These are phyloP conservation scores for Rhodomyrtus psidioides DNA, from an alignment of 441 rosid species.

Conservation along the genomic window DNA sequence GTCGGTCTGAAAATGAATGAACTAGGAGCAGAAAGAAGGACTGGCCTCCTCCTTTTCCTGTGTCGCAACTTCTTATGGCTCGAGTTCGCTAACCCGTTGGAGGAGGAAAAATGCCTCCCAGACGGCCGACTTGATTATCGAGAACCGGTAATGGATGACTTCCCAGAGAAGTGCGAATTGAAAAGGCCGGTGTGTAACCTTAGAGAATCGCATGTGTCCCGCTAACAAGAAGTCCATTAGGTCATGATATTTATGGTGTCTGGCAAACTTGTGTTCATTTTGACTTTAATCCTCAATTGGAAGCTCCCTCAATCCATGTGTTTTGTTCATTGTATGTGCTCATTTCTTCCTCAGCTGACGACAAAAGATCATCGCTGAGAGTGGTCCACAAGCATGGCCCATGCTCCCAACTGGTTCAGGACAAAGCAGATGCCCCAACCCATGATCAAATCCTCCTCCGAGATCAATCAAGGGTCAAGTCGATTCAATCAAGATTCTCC, in stretches of 20 bases:
- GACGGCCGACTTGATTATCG: background rate
- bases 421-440: slow-evolving; percentile 15
- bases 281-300: background rate
- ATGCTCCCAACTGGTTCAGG: slow-evolving; percentile 27
- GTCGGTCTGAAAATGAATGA: background rate
- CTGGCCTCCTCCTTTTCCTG: background rate
- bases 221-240: background rate
- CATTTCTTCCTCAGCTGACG: slow-evolving; percentile 16
- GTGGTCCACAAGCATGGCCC: slow-evolving; percentile 72
- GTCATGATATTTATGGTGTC: background rate
- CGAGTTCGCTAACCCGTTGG: background rate
- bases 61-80: background rate
- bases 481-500: slow-evolving; percentile 37
- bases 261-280: background rate
- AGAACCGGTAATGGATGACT: background rate
- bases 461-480: slow-evolving; percentile 46
- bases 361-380: slow-evolving; percentile 28
- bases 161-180: background rate
- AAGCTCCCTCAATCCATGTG: background rate
- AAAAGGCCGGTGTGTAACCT: background rate
- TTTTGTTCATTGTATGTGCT: background rate
- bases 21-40: background rate
- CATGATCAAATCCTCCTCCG: slow-evolving; percentile 33
- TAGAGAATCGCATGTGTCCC: background rate
- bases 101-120: background rate